Conservation (phyloP, 345 rosid genomes). For the Eucalyptus cladocalyx region DNA sequence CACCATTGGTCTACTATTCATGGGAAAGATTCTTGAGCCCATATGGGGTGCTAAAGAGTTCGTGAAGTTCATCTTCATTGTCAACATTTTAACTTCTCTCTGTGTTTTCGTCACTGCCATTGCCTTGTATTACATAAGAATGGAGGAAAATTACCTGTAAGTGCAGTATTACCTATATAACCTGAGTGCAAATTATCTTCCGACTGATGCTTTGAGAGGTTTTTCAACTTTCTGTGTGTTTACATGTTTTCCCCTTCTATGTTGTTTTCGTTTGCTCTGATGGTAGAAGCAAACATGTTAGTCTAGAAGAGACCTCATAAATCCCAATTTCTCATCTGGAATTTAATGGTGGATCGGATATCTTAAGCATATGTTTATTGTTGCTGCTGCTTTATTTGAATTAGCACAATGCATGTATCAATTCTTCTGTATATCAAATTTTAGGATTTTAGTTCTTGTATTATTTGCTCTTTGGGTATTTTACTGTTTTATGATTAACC, state of each 20-base stretch:
- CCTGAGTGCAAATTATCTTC: not conserved
- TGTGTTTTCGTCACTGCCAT: conserved; percentile 82
- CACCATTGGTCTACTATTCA: conserved; percentile 66
- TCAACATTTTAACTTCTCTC: conserved; percentile 71
- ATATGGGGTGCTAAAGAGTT: conserved; percentile 97
- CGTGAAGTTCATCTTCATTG: conserved; percentile 80
- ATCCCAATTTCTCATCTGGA: not conserved
- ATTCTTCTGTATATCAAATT: not conserved
- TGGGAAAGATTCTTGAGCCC: conserved; percentile 95
- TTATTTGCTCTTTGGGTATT: not conserved
- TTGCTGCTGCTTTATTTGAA: not conserved
- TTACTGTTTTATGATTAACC: not conserved
- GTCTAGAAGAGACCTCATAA: not conserved
- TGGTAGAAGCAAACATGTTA: not conserved
- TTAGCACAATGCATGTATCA: not conserved
- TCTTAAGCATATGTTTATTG: not conserved
- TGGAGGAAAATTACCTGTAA: conserved; percentile 82
- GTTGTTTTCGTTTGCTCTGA: not conserved
- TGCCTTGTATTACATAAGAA: conserved; percentile 73
- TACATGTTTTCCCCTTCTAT: not conserved
- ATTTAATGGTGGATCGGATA: not conserved
- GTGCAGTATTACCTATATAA: conserved; percentile 4
- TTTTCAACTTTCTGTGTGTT: not conserved
- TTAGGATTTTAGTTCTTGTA: not conserved
- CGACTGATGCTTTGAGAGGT: not conserved